Percentiles rank a stretch among this genome's conserved stretches.
Evolutionary conservation across 371 early-diverging fungal species (phyloP).

Genomic region (Encephalitozoon intestinalis): DNA sequence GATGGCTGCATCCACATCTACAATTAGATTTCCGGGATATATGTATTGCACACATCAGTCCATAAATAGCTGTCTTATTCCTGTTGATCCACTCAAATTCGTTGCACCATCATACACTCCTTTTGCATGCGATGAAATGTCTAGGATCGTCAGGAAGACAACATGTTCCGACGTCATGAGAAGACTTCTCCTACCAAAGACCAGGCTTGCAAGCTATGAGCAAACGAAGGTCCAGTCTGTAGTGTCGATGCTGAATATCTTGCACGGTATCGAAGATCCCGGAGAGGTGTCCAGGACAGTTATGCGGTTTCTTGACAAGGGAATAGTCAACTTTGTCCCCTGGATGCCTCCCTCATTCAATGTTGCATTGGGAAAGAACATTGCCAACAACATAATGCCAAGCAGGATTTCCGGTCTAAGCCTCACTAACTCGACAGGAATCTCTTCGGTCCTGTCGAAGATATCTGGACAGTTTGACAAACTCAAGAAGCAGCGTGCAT

Average conservation of each 20-base stretch:
- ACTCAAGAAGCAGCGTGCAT: constrained; percentile 89
- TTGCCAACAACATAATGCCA: constrained; percentile 66
- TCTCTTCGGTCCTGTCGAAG: constrained; percentile 73
- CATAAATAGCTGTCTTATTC: constrained; percentile 81
- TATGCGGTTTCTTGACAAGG: constrained; percentile 79
- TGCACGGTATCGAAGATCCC: constrained; percentile 50
- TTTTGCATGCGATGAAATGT: constrained; percentile 64
- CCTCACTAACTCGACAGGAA: constrained; percentile 91
- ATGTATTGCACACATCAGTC: constrained; percentile 94
- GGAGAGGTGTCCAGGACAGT: constrained; percentile 76
- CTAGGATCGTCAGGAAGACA: constrained; percentile 46
- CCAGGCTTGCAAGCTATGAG: constrained; percentile 50
- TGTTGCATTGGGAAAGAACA: constrained; percentile 63
- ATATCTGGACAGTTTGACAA: constrained; percentile 88
- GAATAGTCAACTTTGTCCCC: constrained; percentile 86
- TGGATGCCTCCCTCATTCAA: constrained; percentile 98
- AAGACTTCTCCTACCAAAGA: constrained; percentile 59
- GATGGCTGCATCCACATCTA: constrained; percentile 89
- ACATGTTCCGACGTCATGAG: constrained; percentile 53
- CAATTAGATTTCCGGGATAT: constrained; percentile 92
- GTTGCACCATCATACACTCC: constrained; percentile 86
- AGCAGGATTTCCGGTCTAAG: constrained; percentile 89
- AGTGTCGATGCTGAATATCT: constrained; percentile 73
- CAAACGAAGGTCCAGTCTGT: constrained; percentile 32
- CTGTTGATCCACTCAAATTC: constrained; percentile 87